These are phyloP conservation scores for Vickermania ingenoplastis DNA, from an alignment of 208 protist genomes.

Conservation along the genomic window DNA sequence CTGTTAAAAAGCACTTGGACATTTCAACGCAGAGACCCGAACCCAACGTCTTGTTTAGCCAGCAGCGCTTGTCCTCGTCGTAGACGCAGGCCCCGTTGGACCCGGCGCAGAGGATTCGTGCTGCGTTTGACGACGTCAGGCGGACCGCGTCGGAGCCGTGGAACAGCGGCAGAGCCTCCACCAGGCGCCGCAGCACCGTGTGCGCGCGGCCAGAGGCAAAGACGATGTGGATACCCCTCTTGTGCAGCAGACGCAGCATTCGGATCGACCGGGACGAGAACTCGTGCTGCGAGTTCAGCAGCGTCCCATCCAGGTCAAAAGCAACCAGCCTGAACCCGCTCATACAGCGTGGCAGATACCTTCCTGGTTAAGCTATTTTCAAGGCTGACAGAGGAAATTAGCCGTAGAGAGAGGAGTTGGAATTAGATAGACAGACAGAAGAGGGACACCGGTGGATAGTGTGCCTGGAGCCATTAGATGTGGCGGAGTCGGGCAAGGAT, in stretches of 20 bases:
- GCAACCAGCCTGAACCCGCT: slow-evolving; percentile 19
- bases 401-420: too few relatives aligned
- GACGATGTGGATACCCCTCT: slow-evolving; percentile 62
- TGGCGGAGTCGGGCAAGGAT: too few relatives aligned
- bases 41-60: neutral
- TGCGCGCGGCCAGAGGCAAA: slow-evolving; percentile 67
- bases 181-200: slow-evolving; percentile 48
- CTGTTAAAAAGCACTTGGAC: slow-evolving; percentile 32
- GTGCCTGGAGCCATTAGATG: too few relatives aligned
- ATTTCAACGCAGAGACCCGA: slow-evolving; percentile 24
- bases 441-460: too few relatives aligned
- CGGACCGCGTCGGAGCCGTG: slow-evolving; percentile 5
- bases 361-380: too few relatives aligned
- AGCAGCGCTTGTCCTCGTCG: slow-evolving; percentile 16
- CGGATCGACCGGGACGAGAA: slow-evolving; percentile 19
- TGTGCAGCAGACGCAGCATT: slow-evolving; percentile 40
- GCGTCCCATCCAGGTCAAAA: slow-evolving; percentile 42
- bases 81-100: slow-evolving; percentile 63
- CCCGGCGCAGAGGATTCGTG: slow-evolving; percentile 53
- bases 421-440: too few relatives aligned
- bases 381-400: too few relatives aligned
- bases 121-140: slow-evolving; percentile 7
- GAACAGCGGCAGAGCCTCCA: slow-evolving; percentile 48
- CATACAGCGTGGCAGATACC: neutral
- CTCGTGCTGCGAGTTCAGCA: slow-evolving; percentile 19